phyloP scores from a whole-genome alignment of 257 asterid genomes.

The Scutellaria minor region DNA sequence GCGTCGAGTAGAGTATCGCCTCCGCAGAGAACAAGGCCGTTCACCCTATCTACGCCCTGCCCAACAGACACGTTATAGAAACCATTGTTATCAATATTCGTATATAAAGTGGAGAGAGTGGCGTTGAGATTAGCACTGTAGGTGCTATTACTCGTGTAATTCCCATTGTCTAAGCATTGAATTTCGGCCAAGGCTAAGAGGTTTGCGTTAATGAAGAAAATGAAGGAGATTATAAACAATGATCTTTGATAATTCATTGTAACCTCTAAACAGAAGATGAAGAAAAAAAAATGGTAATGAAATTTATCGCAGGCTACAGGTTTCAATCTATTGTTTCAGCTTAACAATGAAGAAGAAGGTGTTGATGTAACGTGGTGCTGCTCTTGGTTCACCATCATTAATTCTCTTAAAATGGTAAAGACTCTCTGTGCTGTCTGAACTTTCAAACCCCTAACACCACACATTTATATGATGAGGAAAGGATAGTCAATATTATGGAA shows the following conservation, averaged over 20 bases:
- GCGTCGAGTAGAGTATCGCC: conserved; percentile 28
- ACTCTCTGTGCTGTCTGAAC: no score
- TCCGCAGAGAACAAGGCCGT: conserved; percentile 35
- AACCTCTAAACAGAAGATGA: conserved; percentile 16
- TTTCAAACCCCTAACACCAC: no score
- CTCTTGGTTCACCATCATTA: no score
- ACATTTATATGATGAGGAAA: no score
- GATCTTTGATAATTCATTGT: conserved; percentile 14
- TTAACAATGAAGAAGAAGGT: no score
- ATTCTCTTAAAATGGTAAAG: no score
- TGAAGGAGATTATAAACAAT: background rate
- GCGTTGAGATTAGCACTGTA: conserved; percentile 32
- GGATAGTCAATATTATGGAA: no score
- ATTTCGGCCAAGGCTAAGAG: conserved; percentile 12
- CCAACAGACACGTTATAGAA: conserved; percentile 41
- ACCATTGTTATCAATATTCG: conserved; percentile 20
- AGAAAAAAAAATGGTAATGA: conserved; percentile 26
- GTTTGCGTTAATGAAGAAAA: conserved; percentile 20
- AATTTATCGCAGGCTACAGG: background rate
- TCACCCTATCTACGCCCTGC: conserved; percentile 23
- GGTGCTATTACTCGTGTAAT: conserved; percentile 33
- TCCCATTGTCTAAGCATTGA: conserved; percentile 26
- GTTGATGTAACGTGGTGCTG: no score
- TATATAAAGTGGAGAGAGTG: conserved; percentile 34
- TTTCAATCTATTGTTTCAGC: background rate